These are phyloP conservation scores for Neoascochyta sp. DNA, from an alignment of 2,329 filamentous ascomycete species.

Conservation along the genomic window DNA sequence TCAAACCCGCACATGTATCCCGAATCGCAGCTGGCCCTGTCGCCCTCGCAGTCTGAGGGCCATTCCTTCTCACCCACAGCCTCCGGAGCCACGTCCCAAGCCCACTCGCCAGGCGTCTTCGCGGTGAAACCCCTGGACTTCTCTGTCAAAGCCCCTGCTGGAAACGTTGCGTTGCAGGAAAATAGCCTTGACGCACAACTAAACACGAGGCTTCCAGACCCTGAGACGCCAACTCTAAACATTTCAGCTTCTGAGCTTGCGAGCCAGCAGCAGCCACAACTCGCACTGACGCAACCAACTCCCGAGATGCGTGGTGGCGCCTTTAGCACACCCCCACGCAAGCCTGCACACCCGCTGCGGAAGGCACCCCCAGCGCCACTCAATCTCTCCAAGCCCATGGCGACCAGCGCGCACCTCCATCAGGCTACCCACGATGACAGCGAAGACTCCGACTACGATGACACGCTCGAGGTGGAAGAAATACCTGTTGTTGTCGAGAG, in stretches of 20 bases:
- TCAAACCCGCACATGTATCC: constrained; percentile 21
- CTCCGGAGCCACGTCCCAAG: constrained; percentile 22
- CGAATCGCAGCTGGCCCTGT: constrained; percentile 31
- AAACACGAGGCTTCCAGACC: constrained; percentile 8
- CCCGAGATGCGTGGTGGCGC: constrained; percentile 36
- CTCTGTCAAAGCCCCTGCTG: constrained; percentile 20
- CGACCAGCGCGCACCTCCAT: constrained; percentile 44
- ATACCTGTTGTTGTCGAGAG: constrained; percentile 56
- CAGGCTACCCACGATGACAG: constrained; percentile 52
- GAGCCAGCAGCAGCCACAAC: constrained; percentile 37
- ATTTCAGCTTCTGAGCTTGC: no score
- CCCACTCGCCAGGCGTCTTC: constrained; percentile 34
- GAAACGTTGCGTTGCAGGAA: constrained; percentile 21
- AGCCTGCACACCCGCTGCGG: constrained; percentile 51
- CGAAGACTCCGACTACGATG: constrained; percentile 79
- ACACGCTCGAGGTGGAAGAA: constrained; percentile 67
- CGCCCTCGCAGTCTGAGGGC: constrained; percentile 27
- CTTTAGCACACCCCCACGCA: constrained; percentile 35
- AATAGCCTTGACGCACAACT: constrained; percentile 9
- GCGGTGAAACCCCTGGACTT: constrained; percentile 30
- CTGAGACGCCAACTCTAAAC: constrained; percentile 16
- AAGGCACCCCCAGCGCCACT: constrained; percentile 85
- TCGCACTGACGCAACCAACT: constrained; percentile 40
- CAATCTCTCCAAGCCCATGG: constrained; percentile 56
- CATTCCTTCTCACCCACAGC: constrained; percentile 9